Evolutionary conservation across 2,329 filamentous ascomycete genomes (phyloP).

Genomic region (Pyrenochaeta sp.): DNA sequence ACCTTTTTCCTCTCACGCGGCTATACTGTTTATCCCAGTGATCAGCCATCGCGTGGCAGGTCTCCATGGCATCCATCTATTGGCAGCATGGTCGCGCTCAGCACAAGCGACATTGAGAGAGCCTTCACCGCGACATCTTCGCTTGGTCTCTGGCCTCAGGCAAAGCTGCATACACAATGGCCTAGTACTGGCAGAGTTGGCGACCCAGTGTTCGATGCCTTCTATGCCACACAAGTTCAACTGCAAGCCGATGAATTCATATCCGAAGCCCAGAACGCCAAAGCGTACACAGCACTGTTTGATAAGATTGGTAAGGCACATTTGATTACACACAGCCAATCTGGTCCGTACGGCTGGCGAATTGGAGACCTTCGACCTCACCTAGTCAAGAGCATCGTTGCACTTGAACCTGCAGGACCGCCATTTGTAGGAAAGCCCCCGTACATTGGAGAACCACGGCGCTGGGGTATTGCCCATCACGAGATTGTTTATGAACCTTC

Average conservation of each 20-base stretch:
- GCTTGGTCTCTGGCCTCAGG: constrained; percentile 51
- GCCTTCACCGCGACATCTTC: constrained; percentile 46
- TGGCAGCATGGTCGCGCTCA: constrained; percentile 26
- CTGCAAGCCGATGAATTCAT: constrained; percentile 38
- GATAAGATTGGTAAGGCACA: constrained; percentile 53
- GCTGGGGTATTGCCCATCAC: constrained; percentile 46
- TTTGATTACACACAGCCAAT: constrained; percentile 62
- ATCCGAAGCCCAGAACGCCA: constrained; percentile 44
- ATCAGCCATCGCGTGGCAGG: constrained; percentile 58
- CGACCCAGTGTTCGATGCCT: constrained; percentile 60
- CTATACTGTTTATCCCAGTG: constrained; percentile 60
- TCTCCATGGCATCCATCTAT: constrained; percentile 52
- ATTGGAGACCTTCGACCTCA: constrained; percentile 60
- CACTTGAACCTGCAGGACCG: constrained; percentile 64
- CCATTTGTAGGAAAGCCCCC: constrained; percentile 45
- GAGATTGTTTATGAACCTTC: constrained; percentile 45
- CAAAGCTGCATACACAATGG: constrained; percentile 56
- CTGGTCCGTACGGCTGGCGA: constrained; percentile 56
- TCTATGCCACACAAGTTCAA: constrained; percentile 56
- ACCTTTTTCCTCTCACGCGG: constrained; percentile 57
- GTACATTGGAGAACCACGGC: not conserved
- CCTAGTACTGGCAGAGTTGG: constrained; percentile 48
- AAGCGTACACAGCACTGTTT: constrained; percentile 55
- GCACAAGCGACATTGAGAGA: constrained; percentile 21
- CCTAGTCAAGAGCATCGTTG: constrained; percentile 59